Evolutionary conservation across 1,139 yeast genomes (phyloP).

Genomic region (Sugiyamaella paludigena): DNA sequence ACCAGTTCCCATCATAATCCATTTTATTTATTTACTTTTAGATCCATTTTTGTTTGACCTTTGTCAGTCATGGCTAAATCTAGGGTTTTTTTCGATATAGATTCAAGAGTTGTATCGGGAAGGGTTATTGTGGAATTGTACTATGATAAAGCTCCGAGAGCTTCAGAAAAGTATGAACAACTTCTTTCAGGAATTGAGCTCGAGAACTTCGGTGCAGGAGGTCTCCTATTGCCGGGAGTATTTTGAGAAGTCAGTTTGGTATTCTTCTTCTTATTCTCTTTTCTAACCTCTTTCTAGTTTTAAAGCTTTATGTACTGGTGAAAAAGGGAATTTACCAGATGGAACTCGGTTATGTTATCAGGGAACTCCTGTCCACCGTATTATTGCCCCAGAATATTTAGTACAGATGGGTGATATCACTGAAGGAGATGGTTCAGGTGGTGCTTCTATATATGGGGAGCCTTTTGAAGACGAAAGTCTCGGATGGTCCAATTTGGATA

Average conservation of each 20-base stretch:
- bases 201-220: too few relatives aligned
- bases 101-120: conserved; percentile 52
- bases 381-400: conserved; percentile 67
- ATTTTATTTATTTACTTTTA: too few relatives aligned
- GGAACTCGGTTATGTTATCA: conserved; percentile 39
- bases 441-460: conserved; percentile 31
- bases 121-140: conserved; percentile 63
- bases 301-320: conserved; percentile 35
- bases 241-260: too few relatives aligned
- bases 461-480: conserved; percentile 63
- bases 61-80: background rate
- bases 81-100: conserved; percentile 57
- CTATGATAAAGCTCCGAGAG: conserved; percentile 54
- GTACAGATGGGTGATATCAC: conserved; percentile 74
- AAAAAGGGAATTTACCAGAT: conserved; percentile 18
- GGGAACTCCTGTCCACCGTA: conserved; percentile 59
- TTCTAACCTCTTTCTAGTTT: conserved; percentile 26
- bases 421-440: conserved; percentile 38
- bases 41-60: too few relatives aligned
- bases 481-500: conserved; percentile 33
- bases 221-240: too few relatives aligned
- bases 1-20: too few relatives aligned
- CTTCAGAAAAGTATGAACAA: conserved; percentile 52
- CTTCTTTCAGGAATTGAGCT: too few relatives aligned
- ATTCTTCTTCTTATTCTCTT: too few relatives aligned